Evolutionary conservation across 441 rosid species (phyloP).

Genomic region (Croton setiger): DNA sequence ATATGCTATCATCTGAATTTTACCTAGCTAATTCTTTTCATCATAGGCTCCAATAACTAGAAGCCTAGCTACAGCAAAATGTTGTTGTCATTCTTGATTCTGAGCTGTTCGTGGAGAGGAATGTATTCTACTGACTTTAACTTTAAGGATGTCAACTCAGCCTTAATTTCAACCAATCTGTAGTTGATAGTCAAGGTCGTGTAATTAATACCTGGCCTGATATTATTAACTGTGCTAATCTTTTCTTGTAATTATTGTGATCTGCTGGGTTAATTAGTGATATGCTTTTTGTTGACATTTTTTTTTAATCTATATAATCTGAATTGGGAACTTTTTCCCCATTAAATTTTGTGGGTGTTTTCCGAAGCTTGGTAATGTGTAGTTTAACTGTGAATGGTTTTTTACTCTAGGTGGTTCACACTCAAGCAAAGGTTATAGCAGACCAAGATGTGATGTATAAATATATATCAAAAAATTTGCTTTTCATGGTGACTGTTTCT

Average conservation of each 20-base stretch:
- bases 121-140: too few relatives aligned
- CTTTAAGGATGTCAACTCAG: too few relatives aligned
- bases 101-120: too few relatives aligned
- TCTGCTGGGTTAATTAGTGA: not conserved
- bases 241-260: not conserved
- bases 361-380: conserved; percentile 4
- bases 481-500: conserved; percentile 85
- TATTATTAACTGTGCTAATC: too few relatives aligned
- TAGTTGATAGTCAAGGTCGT: too few relatives aligned
- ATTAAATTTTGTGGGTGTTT: conserved; percentile 1
- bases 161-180: too few relatives aligned
- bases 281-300: not conserved
- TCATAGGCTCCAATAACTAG: not conserved
- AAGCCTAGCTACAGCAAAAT: not conserved
- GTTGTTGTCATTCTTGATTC: too few relatives aligned
- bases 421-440: conserved; percentile 89
- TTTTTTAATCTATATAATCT: not conserved
- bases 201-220: too few relatives aligned
- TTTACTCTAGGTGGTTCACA: conserved; percentile 82
- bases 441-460: conserved; percentile 95
- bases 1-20: not conserved
- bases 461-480: conserved; percentile 78
- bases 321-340: conserved; percentile 12
- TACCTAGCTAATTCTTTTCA: not conserved
- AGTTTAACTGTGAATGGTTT: conserved; percentile 9